Evolutionary conservation across 1,139 yeast species (phyloP), one percentile per base, ranked within the genome.

Genomic region (Taiozyma sp.): DNA sequence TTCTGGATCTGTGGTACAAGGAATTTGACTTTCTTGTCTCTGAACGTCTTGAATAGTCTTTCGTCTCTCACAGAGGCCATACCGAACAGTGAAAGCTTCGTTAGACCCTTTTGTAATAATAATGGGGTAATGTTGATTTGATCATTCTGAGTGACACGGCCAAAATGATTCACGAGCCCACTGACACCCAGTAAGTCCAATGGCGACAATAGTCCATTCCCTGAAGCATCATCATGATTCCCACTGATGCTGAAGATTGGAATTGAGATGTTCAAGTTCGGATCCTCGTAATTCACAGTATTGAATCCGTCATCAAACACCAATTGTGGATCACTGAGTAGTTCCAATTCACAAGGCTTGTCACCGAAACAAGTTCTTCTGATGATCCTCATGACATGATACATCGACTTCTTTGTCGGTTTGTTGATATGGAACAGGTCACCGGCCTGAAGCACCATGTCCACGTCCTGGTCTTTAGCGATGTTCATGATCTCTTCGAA

Each of bases 201-300:
- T 0, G 99, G 97, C 56, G 91, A 84, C n/a, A 93, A 71, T 53
- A 89, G 70, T 3, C 86, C 87, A 47, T 83, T 88, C 0, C 99
- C 99, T 0, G 97, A 88, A 1, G 97, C 90, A 68, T 93, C 99
- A 67, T 93, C 99, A 66, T 93, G 99, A 62, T 93, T 93, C 3
- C 99, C 99, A 51, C 93, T 83, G 10, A 95, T 93, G 11, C 95
- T 95, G 73, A 93, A 90, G 22, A 93, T 80, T 0, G 99, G 99
- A n/a, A 90, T 79, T 0, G 95, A 83, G 3, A 93, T 84, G 66
- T 93, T 93, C 53, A 89, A 69, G 66, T 93, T 89, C 3, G 91
- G 90, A 65, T 93, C 98, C 62, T 88, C 95, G 65, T 88, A 93
- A 62, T 91, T 90, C 41, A 91, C 87, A 48, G 80, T 80, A 50